These are phyloP conservation scores for Avicennia marina DNA, from an alignment of 257 asterid genomes.

Conservation along the genomic window DNA sequence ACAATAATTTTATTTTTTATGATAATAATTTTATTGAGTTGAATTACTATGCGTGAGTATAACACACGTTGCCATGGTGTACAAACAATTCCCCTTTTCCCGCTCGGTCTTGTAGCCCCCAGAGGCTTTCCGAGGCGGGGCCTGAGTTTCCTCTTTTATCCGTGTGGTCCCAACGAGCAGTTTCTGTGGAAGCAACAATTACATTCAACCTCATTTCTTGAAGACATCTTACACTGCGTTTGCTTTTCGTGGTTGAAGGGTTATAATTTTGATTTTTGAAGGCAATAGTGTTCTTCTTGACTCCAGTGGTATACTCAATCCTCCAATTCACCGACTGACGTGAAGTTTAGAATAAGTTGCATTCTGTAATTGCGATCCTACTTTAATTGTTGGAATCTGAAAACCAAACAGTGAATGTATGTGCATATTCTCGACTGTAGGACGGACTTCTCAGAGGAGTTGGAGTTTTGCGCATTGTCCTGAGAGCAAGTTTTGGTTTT, in stretches of 20 bases:
- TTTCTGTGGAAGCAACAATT: conserved; percentile 10
- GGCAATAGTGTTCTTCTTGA: conserved; percentile 12
- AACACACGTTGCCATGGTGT: too few relatives aligned
- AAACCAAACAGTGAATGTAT: neutral
- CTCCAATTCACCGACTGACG: conserved; percentile 19
- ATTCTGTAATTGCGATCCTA: conserved; percentile 16
- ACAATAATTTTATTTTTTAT: too few relatives aligned
- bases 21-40: too few relatives aligned
- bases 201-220: neutral
- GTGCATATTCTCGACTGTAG: conserved; percentile 7
- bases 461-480: conserved; percentile 19
- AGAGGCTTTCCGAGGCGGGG: too few relatives aligned
- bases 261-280: conserved; percentile 9
- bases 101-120: too few relatives aligned
- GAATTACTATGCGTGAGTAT: too few relatives aligned
- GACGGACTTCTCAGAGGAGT: neutral
- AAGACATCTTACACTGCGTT: neutral
- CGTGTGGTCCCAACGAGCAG: neutral
- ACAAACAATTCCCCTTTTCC: too few relatives aligned
- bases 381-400: conserved; percentile 15
- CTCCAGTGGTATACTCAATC: neutral
- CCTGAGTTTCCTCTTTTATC: too few relatives aligned
- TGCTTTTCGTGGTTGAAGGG: neutral
- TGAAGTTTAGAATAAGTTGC: conserved; percentile 3
- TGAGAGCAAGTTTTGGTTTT: conserved; percentile 14